phyloP scores from a whole-genome alignment of 305 asterid genomes.

The Fraxinus nigra region DNA sequence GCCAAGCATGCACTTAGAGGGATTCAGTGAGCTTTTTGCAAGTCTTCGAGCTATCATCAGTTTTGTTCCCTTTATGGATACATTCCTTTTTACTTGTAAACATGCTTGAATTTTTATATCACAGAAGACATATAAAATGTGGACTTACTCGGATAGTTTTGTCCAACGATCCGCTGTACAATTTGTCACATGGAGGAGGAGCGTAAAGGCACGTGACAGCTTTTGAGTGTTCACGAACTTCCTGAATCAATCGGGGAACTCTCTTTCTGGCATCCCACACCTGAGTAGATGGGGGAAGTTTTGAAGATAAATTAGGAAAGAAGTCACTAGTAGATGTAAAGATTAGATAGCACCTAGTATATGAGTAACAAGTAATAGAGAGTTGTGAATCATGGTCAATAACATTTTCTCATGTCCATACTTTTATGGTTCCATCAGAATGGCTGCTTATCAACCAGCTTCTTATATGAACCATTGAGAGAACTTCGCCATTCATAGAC shows the following conservation, averaged over 20 bases:
- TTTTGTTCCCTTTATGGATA: background rate
- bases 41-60: background rate
- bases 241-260: conserved; percentile 59
- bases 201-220: conserved; percentile 67
- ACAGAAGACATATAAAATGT: background rate
- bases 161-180: conserved; percentile 78
- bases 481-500: conserved; percentile 69
- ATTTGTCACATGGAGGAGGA: conserved; percentile 55
- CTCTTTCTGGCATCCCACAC: conserved; percentile 73
- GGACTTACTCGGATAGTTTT: conserved; percentile 71
- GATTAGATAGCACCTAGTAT: background rate
- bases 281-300: conserved; percentile 27
- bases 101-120: background rate
- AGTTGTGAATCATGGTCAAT: background rate
- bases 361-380: background rate
- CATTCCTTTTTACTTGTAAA: background rate
- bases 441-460: conserved; percentile 64
- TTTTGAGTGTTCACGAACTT: conserved; percentile 71
- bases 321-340: background rate
- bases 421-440: conserved; percentile 86
- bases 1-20: background rate
- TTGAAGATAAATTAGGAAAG: background rate
- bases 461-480: conserved; percentile 54
- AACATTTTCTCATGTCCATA: conserved; percentile 14
- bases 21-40: background rate